A percentile compares a stretch with the other conserved stretches of the same genome.
phyloP scores from a whole-genome alignment of 352 stramenopile species.

The Globisporangium orthogonon region DNA sequence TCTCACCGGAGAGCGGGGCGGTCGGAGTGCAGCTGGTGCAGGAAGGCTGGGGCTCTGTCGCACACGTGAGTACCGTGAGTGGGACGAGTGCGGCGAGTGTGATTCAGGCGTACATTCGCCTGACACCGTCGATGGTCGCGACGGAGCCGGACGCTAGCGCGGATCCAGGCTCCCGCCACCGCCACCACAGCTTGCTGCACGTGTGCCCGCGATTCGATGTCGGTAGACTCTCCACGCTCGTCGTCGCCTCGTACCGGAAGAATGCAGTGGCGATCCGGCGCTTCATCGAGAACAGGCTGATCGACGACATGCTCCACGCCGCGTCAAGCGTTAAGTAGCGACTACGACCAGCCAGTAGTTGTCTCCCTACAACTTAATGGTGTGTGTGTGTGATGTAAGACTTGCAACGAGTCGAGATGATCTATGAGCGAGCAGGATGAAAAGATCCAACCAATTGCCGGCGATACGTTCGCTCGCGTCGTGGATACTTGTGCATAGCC shows the following conservation, averaged over 20 bases:
- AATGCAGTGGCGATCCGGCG: conserved; percentile 24
- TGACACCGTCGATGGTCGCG: conserved; percentile 16
- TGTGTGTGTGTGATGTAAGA: neutral
- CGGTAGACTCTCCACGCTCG: conserved; percentile 3
- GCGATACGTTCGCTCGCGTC: neutral
- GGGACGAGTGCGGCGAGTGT: neutral
- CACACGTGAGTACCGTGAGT: neutral
- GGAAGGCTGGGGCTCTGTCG: conserved; percentile 5
- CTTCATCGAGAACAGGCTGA: conserved; percentile 26
- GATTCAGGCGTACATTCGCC: conserved; percentile 21
- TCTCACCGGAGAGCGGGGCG: neutral
- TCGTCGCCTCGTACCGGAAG: conserved; percentile 22
- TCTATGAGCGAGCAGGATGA: neutral
- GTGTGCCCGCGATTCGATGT: neutral
- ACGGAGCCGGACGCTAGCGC: neutral
- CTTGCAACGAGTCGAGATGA: neutral
- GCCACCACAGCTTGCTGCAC: neutral
- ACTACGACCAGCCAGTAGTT: neutral
- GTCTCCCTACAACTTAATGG: neutral
- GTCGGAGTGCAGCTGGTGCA: conserved; percentile 3
- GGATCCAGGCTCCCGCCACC: neutral
- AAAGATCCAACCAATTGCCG: neutral
- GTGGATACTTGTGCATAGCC: neutral
- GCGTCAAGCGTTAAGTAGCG: neutral
- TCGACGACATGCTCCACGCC: conserved; percentile 4